These are phyloP conservation scores for Aspergillus texensis DNA, from an alignment of 2,329 filamentous ascomycete species.

Conservation along the genomic window DNA sequence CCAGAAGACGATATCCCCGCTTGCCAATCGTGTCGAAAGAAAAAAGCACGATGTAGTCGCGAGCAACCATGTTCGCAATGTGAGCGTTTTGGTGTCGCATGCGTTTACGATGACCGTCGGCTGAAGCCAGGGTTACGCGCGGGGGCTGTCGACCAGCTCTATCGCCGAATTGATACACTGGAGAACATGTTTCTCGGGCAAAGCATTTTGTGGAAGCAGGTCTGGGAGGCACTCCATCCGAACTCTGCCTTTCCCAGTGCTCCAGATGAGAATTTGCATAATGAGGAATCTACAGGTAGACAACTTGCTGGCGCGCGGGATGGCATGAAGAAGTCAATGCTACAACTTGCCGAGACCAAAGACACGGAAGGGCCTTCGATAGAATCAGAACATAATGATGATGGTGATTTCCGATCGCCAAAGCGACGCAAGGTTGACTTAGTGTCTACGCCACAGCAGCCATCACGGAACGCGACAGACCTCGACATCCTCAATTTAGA, in stretches of 20 bases:
- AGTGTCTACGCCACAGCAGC: not conserved
- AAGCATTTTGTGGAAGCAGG: conserved; percentile 22
- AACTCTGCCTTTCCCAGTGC: not conserved
- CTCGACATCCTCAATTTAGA: conserved; percentile 11
- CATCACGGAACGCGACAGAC: not conserved
- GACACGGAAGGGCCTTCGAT: not conserved
- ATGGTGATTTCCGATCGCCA: not conserved
- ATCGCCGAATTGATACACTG: conserved; percentile 30
- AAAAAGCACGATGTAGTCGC: conserved; percentile 50
- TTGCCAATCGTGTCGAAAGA: conserved; percentile 49
- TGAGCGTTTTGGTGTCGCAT: conserved; percentile 33
- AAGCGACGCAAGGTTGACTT: not conserved
- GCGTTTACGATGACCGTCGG: conserved; percentile 36
- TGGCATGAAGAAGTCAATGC: not conserved
- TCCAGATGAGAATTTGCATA: not conserved
- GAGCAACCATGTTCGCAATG: conserved; percentile 50
- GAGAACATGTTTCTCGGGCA: conserved; percentile 27
- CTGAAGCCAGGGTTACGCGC: conserved; percentile 35
- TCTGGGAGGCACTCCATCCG: conserved; percentile 17
- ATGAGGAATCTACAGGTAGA: too few relatives aligned
- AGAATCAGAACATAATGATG: not conserved
- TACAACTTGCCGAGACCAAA: not conserved
- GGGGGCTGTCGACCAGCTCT: conserved; percentile 37
- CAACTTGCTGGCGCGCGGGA: not conserved
- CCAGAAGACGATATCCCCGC: conserved; percentile 17